Evolutionary conservation across 2,329 filamentous ascomycete genomes (phyloP).

Genomic region (Diaporthe amygdali): DNA sequence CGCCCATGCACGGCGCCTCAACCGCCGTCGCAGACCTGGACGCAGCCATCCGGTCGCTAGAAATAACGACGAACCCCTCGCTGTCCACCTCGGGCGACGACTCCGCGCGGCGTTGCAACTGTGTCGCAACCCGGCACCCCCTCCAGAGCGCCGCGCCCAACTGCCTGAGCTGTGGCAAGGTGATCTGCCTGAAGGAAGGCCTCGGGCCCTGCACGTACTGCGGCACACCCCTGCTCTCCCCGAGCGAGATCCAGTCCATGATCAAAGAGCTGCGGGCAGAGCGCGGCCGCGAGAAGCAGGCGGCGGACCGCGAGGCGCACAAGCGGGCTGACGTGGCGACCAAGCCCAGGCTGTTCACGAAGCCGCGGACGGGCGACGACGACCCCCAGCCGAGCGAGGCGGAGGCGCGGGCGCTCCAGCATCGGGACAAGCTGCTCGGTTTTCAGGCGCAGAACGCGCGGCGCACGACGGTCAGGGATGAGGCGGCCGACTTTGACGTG

Average conservation of each 20-base stretch:
- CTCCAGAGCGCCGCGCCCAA: slow-evolving; percentile 92
- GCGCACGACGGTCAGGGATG: slow-evolving; percentile 84
- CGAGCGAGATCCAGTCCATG: slow-evolving; percentile 82
- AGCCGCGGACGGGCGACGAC: slow-evolving; percentile 44
- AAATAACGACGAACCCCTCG: slow-evolving; percentile 88
- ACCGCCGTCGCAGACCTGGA: slow-evolving; percentile 74
- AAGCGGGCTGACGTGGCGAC: slow-evolving; percentile 69
- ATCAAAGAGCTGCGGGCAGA: slow-evolving; percentile 83
- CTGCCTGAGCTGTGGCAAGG: slow-evolving; percentile 90
- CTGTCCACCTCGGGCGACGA: slow-evolving; percentile 52
- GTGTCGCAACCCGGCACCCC: slow-evolving; percentile 86
- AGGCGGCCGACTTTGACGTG: slow-evolving; percentile 71
- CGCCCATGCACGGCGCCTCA: slow-evolving; percentile 81
- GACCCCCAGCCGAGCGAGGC: slow-evolving; percentile 55
- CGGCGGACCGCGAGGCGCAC: slow-evolving; percentile 75
- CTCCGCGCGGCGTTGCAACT: slow-evolving; percentile 76
- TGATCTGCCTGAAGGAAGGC: slow-evolving; percentile 93
- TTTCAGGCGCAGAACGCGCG: slow-evolving; percentile 88
- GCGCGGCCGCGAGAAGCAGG: slow-evolving; percentile 85
- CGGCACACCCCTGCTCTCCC: slow-evolving; percentile 72
- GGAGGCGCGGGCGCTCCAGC: slow-evolving; percentile 73
- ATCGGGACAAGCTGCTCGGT: slow-evolving; percentile 78
- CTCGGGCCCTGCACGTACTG: slow-evolving; percentile 95
- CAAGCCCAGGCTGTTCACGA: slow-evolving; percentile 64
- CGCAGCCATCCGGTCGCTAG: slow-evolving; percentile 85